Evolutionary conservation across 169 alveolate genomes (phyloP), one percentile per base, ranked within the genome.

Genomic region (Plasmodium knowlesi): DNA sequence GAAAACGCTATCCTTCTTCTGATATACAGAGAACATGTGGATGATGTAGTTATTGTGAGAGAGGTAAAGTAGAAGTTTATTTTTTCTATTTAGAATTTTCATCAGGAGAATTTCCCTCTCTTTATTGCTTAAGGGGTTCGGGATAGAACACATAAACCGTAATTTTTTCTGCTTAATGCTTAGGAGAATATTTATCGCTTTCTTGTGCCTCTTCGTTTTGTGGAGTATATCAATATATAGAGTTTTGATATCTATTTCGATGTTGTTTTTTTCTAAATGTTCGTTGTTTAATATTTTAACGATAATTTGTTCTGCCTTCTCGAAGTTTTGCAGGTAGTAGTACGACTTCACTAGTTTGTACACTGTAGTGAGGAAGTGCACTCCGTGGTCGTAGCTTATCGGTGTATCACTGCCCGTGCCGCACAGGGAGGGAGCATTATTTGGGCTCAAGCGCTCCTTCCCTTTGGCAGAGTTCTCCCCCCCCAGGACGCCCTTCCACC

Each of bases 161-260:
- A 91, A 46, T 8, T 82, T 91, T 32, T 91, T 91, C 74, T 91
- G 92, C 57, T 82, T 91, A 32, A 91, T 91, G 76, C 86, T 91
- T 3, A 91, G 76, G 82, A 91, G 73, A 5, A 91, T 50, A 41
- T 74, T 91, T 28, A 91, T 91, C 28, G 95, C 71, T 19, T 78
- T 73, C 43, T 73, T 82, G 46, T 91, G 76, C 25, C 83, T 91
- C 76, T 82, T 82, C 61, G 83, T 71, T 72, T 91, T 91, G 39
- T 91, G 83, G 6, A 91, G 78, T 14, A 91, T 91, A 25, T 91
- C 76, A 10, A 91, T 41, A 19, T 91, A 91, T 8, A 91, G 57
- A 1, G 85, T 81, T 72, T 91, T 91, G 10, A 91, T 46, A 37
- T 91, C 95, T 22, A 91, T 91, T 67, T 80, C 95, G 19, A 91